These are phyloP conservation scores for Didymella keratinophila DNA, from an alignment of 2,329 filamentous ascomycete species.

Conservation along the genomic window DNA sequence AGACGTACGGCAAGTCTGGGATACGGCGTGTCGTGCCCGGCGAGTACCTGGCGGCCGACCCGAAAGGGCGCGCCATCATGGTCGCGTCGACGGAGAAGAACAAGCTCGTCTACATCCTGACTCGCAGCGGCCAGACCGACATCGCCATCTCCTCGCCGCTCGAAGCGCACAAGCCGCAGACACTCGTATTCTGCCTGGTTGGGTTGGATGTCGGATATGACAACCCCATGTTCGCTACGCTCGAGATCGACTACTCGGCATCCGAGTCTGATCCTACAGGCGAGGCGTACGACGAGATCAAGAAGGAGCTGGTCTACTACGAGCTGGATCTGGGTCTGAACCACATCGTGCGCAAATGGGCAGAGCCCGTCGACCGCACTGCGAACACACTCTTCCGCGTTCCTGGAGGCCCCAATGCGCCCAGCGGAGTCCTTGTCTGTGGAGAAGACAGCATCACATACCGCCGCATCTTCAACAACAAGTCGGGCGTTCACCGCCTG, in stretches of 20 bases:
- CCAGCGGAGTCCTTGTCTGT: slow-evolving; percentile 93
- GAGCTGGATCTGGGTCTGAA: slow-evolving; percentile 96
- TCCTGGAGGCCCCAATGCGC: slow-evolving; percentile 90
- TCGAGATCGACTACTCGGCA: slow-evolving; percentile 93
- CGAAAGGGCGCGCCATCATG: slow-evolving; percentile 92
- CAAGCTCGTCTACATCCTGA: slow-evolving; percentile 98
- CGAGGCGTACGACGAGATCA: slow-evolving; percentile 78
- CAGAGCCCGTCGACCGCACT: slow-evolving; percentile 88
- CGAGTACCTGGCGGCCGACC: slow-evolving; percentile 94
- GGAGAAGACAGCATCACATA: slow-evolving; percentile 95
- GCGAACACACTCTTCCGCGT: slow-evolving; percentile 94
- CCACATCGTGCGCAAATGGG: slow-evolving; percentile 96
- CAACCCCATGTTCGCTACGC: slow-evolving; percentile 92
- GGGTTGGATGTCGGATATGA: slow-evolving; percentile 95
- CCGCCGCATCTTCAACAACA: slow-evolving; percentile 78
- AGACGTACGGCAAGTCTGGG: slow-evolving; percentile 98
- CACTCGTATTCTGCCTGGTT: slow-evolving; percentile 85
- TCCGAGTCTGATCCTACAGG: slow-evolving; percentile 90
- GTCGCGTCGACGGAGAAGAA: slow-evolving; percentile 97
- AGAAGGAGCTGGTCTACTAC: slow-evolving; percentile 95
- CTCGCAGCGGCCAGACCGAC: slow-evolving; percentile 92
- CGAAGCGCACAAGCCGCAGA: slow-evolving; percentile 93
- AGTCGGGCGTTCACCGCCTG: slow-evolving; percentile 83
- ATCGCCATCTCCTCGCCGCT: slow-evolving; percentile 96
- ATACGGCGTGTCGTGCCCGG: slow-evolving; percentile 92